Evolutionary conservation across 2,329 filamentous ascomycete species (phyloP).

Genomic region (Phialophora verrucosa): DNA sequence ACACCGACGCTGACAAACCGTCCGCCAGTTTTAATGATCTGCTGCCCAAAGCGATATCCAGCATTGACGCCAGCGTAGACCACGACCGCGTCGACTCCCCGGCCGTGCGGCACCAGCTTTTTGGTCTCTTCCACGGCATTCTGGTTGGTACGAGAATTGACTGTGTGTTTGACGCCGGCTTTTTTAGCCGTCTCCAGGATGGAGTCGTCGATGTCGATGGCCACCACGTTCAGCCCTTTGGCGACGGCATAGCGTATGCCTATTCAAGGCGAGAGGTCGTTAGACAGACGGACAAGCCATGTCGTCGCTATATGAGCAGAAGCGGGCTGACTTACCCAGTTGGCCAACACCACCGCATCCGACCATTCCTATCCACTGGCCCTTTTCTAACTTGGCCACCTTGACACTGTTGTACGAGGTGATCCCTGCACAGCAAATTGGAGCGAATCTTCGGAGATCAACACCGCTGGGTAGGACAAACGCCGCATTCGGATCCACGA

Average conservation of each 20-base stretch:
- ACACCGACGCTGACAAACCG: constrained; percentile 13
- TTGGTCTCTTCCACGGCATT: constrained; percentile 39
- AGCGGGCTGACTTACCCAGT: constrained; percentile 22
- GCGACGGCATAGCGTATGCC: constrained; percentile 41
- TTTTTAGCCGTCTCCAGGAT: constrained; percentile 49
- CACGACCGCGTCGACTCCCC: constrained; percentile 3
- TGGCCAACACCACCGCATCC: constrained; percentile 39
- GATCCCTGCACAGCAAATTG: constrained; percentile 17
- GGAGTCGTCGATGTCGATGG: constrained; percentile 44
- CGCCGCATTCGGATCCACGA: constrained; percentile 7
- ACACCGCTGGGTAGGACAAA: not conserved
- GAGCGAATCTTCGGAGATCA: not conserved
- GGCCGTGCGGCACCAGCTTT: constrained; percentile 1
- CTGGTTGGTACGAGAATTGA: too few species aligned
- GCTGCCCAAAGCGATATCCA: constrained; percentile 10
- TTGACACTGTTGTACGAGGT: constrained; percentile 13
- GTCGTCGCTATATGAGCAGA: too few species aligned
- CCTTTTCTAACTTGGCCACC: constrained; percentile 3
- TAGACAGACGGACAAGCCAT: too few species aligned
- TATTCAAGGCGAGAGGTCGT: not conserved
- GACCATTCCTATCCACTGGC: constrained; percentile 37
- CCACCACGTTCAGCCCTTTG: constrained; percentile 23
- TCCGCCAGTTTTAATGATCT: constrained; percentile 4
- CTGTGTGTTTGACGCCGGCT: constrained; percentile 41
- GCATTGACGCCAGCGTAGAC: constrained; percentile 18